Evolutionary conservation across 768 basidiomycete species (phyloP), one percentile per base, ranked within the genome.

Genomic region (Mrakia blollopis): DNA sequence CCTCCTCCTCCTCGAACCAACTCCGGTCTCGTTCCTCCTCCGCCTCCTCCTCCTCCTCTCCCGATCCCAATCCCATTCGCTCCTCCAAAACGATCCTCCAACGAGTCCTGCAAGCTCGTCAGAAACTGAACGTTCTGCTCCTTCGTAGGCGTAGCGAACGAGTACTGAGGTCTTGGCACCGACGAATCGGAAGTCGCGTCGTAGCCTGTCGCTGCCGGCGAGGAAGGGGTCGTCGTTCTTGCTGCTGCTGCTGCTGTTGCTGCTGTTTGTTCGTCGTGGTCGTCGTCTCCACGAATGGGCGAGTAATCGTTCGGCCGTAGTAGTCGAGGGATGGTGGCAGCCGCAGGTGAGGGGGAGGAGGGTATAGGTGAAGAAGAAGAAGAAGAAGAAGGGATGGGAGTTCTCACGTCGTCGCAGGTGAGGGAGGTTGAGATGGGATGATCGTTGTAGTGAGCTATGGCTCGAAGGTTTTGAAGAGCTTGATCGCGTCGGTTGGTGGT

Each of bases 381-480:
- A n/a, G n/a, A n/a, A n/a, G n/a, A n/a, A n/a, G n/a, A n/a, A 6
- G 50, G 52, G 35, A 21, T 37, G 47, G 71, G 52, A 7, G 71
- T 52, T 2, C 35, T 28, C 10, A 72, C 35, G 71, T 72, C 71
- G 28, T 57, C 71, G 16, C 30, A 50, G 21, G 47, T 52, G 28
- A 72, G 50, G 28, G 52, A 94, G 10, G 23, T 28, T 0, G 57
- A 86, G 5, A 94, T 83, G 72, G 89, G 85, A 23, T 89, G 88
- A 3, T 92, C 93, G 83, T 98, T 98, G 84, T 91, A 93, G 44
- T 87, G 87, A 3, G 92, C 92, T 62, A 99, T 98, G 79, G 92
- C 85, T 79, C 91, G 90, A 0, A 99, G 87, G 0, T 90, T 90
- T 79, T 91, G 88, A 50, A 96, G 84, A 0, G 95, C 96, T 80